Percentiles rank a stretch among this genome's conserved stretches.
Evolutionary conservation across 2,329 filamentous ascomycete genomes (phyloP).

Genomic region (Chaetomiaceae sp.): DNA sequence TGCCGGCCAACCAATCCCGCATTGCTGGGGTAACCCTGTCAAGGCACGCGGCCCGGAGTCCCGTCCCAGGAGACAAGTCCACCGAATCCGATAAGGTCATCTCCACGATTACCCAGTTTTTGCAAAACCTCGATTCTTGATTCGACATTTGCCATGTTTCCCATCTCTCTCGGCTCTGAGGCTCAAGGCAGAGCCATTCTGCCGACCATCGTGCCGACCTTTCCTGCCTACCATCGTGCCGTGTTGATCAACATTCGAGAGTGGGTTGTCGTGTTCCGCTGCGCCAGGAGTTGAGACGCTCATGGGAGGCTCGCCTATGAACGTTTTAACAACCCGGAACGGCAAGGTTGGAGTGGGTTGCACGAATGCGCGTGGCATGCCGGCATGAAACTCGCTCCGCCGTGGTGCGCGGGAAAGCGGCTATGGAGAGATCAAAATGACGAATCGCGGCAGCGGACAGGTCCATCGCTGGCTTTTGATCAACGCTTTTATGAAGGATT

Average conservation of each 20-base stretch:
- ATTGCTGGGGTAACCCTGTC: constrained; percentile 7
- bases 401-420: too few relatives aligned
- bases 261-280: constrained; percentile 7
- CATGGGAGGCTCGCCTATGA: neutral
- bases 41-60: constrained; percentile 24
- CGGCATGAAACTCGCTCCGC: too few relatives aligned
- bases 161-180: constrained; percentile 9
- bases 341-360: neutral
- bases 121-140: constrained; percentile 21
- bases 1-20: constrained; percentile 14
- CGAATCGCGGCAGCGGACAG: too few relatives aligned
- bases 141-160: constrained; percentile 9
- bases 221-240: constrained; percentile 14
- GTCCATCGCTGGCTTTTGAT: too few relatives aligned
- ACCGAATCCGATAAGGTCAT: constrained; percentile 11
- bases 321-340: neutral
- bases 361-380: too few relatives aligned
- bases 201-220: constrained; percentile 14
- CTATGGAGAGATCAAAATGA: too few relatives aligned
- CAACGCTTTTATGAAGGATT: constrained; percentile 13
- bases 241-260: constrained; percentile 15
- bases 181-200: constrained; percentile 15
- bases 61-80: constrained; percentile 20
- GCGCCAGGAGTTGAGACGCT: neutral
- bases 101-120: constrained; percentile 14